Evolutionary conservation across 2,329 filamentous ascomycete genomes (phyloP).

Genomic region (Neocatenulostroma microsporum): DNA sequence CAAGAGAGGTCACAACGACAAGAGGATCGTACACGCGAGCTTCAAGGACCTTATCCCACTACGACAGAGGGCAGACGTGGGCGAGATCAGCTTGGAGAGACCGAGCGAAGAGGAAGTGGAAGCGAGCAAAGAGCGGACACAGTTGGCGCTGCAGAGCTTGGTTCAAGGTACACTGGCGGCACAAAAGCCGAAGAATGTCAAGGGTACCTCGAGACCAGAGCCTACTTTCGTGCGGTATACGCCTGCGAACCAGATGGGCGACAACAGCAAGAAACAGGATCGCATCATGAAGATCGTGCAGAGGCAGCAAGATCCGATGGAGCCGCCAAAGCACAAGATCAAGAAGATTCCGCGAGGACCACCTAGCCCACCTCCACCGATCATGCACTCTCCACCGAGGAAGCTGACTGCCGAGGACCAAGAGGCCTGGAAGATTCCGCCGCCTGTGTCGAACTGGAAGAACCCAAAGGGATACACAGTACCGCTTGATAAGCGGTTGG

Average conservation of each 20-base stretch:
- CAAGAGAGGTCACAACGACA: conserved; percentile 74
- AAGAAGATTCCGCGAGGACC: conserved; percentile 95
- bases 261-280: conserved; percentile 75
- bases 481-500: conserved; percentile 87
- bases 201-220: conserved; percentile 69
- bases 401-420: conserved; percentile 96
- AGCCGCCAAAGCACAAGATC: conserved; percentile 97
- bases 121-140: conserved; percentile 78
- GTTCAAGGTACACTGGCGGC: conserved; percentile 80
- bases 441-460: conserved; percentile 97
- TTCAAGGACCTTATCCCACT: conserved; percentile 97
- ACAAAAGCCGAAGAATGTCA: conserved; percentile 94
- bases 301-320: conserved; percentile 86
- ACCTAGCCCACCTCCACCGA: conserved; percentile 82
- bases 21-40: conserved; percentile 80
- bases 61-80: conserved; percentile 83
- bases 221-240: conserved; percentile 94
- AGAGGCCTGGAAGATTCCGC: conserved; percentile 87
- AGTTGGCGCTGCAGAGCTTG: conserved; percentile 71
- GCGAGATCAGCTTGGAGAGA: conserved; percentile 78
- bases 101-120: conserved; percentile 78
- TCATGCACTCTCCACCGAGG: conserved; percentile 89
- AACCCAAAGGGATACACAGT: conserved; percentile 98
- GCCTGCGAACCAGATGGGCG: conserved; percentile 94
- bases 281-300: conserved; percentile 98